Percentiles rank a stretch among this genome's conserved stretches.
These are phyloP conservation scores for Fraxinus excelsior DNA, from an alignment of 257 asterid genomes.

Conservation along the genomic window DNA sequence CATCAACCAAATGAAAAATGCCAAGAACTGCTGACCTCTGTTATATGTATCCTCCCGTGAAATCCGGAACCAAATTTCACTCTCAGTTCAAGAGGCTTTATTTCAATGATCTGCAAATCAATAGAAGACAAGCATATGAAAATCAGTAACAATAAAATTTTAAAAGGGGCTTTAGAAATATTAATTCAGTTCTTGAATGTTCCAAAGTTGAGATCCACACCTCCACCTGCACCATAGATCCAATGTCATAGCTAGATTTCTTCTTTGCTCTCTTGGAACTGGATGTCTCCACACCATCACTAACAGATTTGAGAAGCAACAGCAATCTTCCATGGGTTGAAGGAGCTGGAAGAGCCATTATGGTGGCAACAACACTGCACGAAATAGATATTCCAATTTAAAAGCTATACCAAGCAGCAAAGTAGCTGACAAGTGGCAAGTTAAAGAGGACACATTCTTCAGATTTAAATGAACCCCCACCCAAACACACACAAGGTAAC, in stretches of 20 bases:
- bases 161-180: conserved; percentile 5
- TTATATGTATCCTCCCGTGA: conserved; percentile 82
- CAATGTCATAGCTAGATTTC: conserved; percentile 62
- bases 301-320: conserved; percentile 60
- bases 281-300: conserved; percentile 60
- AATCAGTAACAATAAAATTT: not conserved
- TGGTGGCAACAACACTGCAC: conserved; percentile 71
- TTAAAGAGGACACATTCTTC: conserved; percentile 8
- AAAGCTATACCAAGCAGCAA: conserved; percentile 2
- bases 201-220: conserved; percentile 36
- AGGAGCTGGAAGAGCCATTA: conserved; percentile 73
- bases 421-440: conserved; percentile 15
- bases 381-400: conserved; percentile 16
- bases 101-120: conserved; percentile 77
- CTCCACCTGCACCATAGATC: conserved; percentile 86
- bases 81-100: conserved; percentile 81
- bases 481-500: not conserved
- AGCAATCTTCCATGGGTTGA: conserved; percentile 78
- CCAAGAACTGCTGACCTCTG: conserved; percentile 69
- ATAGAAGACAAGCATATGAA: conserved; percentile 20
- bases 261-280: conserved; percentile 77
- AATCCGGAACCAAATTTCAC: conserved; percentile 84
- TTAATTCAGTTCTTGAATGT: not conserved
- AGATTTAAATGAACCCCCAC: not conserved
- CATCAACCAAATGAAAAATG: conserved; percentile 17